phyloP scores from a whole-genome alignment of 2,329 filamentous ascomycete species.

The Cladophialophora carrionii region DNA sequence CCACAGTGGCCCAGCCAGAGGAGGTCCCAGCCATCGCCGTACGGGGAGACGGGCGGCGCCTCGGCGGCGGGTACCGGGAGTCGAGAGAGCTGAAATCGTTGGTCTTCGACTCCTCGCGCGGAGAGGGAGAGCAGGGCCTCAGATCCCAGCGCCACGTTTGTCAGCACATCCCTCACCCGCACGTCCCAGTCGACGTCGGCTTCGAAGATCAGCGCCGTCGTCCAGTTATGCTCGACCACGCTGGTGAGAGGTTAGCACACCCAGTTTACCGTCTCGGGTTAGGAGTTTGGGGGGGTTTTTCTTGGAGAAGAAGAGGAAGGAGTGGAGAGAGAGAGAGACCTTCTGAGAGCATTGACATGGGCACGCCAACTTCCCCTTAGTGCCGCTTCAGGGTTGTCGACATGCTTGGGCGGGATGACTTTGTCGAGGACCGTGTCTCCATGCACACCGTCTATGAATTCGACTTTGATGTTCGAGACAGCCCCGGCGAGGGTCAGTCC shows the following conservation, averaged over 20 bases:
- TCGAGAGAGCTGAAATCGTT: neutral
- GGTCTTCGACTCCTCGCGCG: neutral
- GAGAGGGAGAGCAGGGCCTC: neutral
- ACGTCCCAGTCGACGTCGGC: constrained; percentile 54
- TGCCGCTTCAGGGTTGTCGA: neutral
- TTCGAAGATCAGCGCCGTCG: constrained; percentile 50
- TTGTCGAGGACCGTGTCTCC: constrained; percentile 5
- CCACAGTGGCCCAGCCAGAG: constrained; percentile 58
- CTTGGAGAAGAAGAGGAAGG: neutral
- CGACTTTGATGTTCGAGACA: neutral
- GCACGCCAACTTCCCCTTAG: constrained; percentile 2
- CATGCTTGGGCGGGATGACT: neutral
- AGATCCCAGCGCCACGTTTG: neutral
- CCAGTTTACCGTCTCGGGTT: neutral
- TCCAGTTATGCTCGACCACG: constrained; percentile 5
- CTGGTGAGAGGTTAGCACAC: neutral
- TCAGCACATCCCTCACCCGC: constrained; percentile 23
- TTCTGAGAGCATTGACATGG: neutral
- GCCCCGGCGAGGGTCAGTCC: neutral
- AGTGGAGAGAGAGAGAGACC: neutral
- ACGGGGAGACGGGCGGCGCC: constrained; percentile 40
- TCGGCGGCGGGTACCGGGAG: neutral
- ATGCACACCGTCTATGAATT: constrained; percentile 1
- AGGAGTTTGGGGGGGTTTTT: too few species aligned
- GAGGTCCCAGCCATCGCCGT: constrained; percentile 57